phyloP scores from a whole-genome alignment of 2,329 filamentous ascomycete genomes.

The Bimuria novae-zelandiae region DNA sequence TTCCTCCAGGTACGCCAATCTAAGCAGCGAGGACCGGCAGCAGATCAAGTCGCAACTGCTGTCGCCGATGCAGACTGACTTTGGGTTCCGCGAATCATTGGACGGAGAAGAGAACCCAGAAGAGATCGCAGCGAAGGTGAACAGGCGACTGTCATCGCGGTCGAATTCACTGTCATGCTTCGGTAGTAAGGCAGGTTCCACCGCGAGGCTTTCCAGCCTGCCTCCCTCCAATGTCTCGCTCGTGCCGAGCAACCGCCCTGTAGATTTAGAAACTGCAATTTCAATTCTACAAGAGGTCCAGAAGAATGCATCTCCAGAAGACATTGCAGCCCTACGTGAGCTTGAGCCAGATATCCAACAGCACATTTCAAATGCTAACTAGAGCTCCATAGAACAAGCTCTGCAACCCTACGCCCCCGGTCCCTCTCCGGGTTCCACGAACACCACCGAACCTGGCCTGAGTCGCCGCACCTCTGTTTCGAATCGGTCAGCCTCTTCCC shows the following conservation, averaged over 20 bases:
- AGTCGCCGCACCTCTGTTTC: conserved; percentile 26
- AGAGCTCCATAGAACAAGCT: conserved; percentile 30
- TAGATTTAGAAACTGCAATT: conserved; percentile 53
- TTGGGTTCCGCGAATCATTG: conserved; percentile 17
- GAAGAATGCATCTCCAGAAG: conserved; percentile 54
- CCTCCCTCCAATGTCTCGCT: conserved; percentile 38
- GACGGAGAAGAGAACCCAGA: conserved; percentile 26
- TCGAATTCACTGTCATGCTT: conserved; percentile 35
- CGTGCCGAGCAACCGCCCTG: conserved; percentile 32
- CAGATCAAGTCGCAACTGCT: conserved; percentile 36
- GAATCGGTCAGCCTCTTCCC: conserved; percentile 33
- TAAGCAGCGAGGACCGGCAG: conserved; percentile 34
- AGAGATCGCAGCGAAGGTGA: conserved; percentile 28
- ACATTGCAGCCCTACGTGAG: conserved; percentile 51
- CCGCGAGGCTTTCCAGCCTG: conserved; percentile 28
- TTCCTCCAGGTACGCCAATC: conserved; percentile 30
- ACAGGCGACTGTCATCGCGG: conserved; percentile 33
- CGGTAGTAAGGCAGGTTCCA: conserved; percentile 26
- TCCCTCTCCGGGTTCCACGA: conserved; percentile 5
- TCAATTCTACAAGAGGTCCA: conserved; percentile 53
- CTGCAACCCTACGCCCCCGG: conserved; percentile 24
- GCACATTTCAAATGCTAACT: conserved; percentile 13
- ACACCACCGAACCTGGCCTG: conserved; percentile 20
- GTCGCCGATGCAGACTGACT: conserved; percentile 33
- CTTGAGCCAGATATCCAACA: not conserved